phyloP scores from a whole-genome alignment of 2,329 filamentous ascomycete species.

The Microcyclospora pomicola region DNA sequence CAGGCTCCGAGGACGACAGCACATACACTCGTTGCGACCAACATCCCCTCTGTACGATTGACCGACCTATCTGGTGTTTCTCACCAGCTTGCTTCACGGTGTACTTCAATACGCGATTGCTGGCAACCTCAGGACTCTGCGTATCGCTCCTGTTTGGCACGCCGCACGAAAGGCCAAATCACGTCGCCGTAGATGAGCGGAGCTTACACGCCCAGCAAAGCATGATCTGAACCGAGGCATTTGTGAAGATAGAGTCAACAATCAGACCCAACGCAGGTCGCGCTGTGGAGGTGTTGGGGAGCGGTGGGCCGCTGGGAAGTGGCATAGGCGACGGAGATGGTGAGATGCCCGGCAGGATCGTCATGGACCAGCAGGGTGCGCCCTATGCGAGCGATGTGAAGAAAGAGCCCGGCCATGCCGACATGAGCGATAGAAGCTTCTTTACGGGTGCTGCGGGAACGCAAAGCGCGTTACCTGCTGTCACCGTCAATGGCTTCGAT shows the following conservation, averaged over 20 bases:
- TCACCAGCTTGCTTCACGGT: too few species aligned
- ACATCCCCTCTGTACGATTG: too few species aligned
- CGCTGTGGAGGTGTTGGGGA: constrained; percentile 7
- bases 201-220: not conserved
- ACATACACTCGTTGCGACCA: too few species aligned
- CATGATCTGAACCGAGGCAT: constrained; percentile 10
- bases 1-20: too few species aligned
- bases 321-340: constrained; percentile 6
- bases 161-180: too few species aligned
- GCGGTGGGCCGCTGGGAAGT: constrained; percentile 8
- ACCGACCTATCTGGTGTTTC: too few species aligned
- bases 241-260: constrained; percentile 16
- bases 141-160: too few species aligned
- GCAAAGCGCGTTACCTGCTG: not conserved
- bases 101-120: too few species aligned
- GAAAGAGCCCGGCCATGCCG: constrained; percentile 11
- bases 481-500: not conserved
- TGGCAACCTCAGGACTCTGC: too few species aligned
- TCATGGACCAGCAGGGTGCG: constrained; percentile 33
- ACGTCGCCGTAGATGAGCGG: too few species aligned
- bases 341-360: constrained; percentile 35
- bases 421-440: not conserved
- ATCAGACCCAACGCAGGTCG: constrained; percentile 6
- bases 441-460: not conserved
- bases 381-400: constrained; percentile 23